phyloP scores from a whole-genome alignment of 768 basidiomycete species.

The Pulveroboletus sp. region DNA sequence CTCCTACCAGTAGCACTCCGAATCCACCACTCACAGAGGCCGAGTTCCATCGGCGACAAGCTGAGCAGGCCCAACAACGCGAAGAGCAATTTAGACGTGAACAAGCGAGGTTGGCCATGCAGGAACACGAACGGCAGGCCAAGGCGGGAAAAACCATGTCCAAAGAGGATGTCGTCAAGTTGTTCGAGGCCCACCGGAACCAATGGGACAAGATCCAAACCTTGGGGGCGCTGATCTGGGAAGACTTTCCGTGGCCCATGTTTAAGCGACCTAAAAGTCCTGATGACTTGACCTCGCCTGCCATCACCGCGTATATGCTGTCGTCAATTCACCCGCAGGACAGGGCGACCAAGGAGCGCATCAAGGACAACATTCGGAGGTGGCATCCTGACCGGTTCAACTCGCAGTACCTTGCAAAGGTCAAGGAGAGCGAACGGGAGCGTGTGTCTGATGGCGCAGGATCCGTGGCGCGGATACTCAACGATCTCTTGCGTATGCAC shows the following conservation, averaged over 20 bases:
- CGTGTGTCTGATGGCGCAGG: conserved; percentile 73
- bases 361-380: conserved; percentile 69
- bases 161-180: conserved; percentile 53
- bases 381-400: conserved; percentile 89
- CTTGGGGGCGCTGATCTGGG: conserved; percentile 51
- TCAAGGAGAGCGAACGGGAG: conserved; percentile 60
- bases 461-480: conserved; percentile 65
- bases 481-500: conserved; percentile 62
- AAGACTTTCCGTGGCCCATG: conserved; percentile 74
- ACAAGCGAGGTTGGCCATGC: conserved; percentile 58
- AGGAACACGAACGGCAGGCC: conserved; percentile 44
- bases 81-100: conserved; percentile 68
- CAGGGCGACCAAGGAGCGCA: conserved; percentile 61
- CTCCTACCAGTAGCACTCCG: conserved; percentile 16
- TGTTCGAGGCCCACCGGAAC: conserved; percentile 61
- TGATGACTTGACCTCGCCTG: conserved; percentile 58
- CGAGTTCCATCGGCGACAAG: conserved; percentile 64
- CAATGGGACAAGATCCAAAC: conserved; percentile 52
- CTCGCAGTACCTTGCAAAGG: conserved; percentile 61
- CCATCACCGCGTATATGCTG: conserved; percentile 60
- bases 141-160: conserved; percentile 46
- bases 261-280: conserved; percentile 52
- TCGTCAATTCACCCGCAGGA: conserved; percentile 53
- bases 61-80: conserved; percentile 60
- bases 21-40: conserved; percentile 38